Conservation (phyloP, 306 rosid species). For the Vicia sativa region DNA sequence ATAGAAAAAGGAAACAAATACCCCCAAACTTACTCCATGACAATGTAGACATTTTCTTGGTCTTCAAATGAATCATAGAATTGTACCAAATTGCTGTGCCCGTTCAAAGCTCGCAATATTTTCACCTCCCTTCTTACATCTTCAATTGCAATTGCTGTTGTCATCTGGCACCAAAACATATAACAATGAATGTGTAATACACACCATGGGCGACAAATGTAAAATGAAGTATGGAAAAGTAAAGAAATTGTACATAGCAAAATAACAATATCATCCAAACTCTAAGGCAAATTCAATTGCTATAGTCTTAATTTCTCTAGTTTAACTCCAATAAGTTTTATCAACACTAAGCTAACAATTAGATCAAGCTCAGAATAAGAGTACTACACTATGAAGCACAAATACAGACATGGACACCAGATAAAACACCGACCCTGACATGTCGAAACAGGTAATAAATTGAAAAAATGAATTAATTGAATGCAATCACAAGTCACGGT, state of each 20-base stretch:
- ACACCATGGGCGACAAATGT: conserved; percentile 15
- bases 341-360: conserved; percentile 38
- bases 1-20: conserved; percentile 31
- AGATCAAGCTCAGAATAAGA: background rate
- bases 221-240: background rate
- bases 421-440: too few relatives aligned
- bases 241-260: conserved; percentile 15
- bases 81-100: conserved; percentile 80
- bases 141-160: conserved; percentile 95
- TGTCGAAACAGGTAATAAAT: too few relatives aligned
- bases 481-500: too few relatives aligned
- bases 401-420: too few relatives aligned
- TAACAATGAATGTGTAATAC: conserved; percentile 25
- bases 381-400: background rate
- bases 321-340: conserved; percentile 24
- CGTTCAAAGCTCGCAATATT: conserved; percentile 89
- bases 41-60: conserved; percentile 94
- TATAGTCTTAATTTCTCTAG: conserved; percentile 7
- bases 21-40: conserved; percentile 89
- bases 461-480: too few relatives aligned
- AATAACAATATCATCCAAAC: background rate
- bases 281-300: conserved; percentile 11
- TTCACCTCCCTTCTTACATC: conserved; percentile 99
- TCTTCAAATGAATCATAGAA: conserved; percentile 97
- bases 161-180: conserved; percentile 69